Evolutionary conservation across 495 filamentous ascomycete species (phyloP).

Genomic region (Talaromyces nanjingensis): DNA sequence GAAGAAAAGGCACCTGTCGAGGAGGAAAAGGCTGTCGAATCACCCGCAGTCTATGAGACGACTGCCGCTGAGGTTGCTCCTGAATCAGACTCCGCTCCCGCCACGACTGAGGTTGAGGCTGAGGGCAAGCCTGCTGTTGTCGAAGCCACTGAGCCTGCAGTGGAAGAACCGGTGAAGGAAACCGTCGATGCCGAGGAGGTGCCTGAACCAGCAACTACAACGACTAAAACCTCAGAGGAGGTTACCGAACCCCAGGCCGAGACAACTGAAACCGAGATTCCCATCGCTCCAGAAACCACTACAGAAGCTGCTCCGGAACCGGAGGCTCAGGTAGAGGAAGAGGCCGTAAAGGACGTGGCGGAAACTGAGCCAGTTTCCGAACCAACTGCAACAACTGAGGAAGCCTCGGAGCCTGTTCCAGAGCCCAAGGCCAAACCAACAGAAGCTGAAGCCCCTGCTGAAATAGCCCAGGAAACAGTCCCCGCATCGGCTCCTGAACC

Average conservation of each 20-base stretch:
- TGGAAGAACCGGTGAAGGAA: conserved; percentile 7
- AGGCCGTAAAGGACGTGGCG: not conserved
- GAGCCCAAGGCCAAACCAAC: conserved; percentile 5
- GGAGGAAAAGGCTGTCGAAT: not conserved
- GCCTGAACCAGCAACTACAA: not conserved
- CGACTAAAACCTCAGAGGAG: not conserved
- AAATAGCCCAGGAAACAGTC: not conserved
- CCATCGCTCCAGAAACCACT: not conserved
- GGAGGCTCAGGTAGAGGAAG: not conserved
- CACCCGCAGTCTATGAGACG: not conserved
- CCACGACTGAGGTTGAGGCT: not conserved
- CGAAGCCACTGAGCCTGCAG: conserved; percentile 2
- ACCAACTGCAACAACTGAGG: not conserved
- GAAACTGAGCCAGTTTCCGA: conserved; percentile 7
- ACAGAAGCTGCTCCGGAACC: not conserved
- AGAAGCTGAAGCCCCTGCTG: conserved; percentile 4
- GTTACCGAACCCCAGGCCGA: not conserved
- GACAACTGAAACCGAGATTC: not conserved
- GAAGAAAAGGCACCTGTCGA: conserved; percentile 4
- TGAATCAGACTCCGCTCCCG: not conserved
- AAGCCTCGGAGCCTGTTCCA: conserved; percentile 5
- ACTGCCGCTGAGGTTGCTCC: not conserved
- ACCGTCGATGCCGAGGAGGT: not conserved
- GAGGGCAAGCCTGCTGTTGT: conserved; percentile 4
- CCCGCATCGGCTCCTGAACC: not conserved